Percentiles rank a stretch among this genome's conserved stretches.
Conservation (phyloP, 495 filamentous ascomycete genomes). For the Tirmania nivea region DNA sequence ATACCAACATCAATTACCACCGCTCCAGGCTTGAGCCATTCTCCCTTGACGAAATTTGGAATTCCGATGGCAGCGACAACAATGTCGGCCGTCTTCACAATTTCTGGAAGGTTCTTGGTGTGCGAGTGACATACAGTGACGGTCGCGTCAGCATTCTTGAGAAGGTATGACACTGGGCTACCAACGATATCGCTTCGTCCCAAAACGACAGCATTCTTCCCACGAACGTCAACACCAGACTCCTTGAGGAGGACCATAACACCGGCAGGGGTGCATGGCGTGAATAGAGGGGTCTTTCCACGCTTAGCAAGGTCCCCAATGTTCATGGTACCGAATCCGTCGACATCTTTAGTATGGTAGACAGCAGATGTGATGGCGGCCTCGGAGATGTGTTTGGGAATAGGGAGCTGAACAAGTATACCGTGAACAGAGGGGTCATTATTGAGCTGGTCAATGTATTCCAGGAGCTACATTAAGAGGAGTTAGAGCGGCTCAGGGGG, state of each 20-base stretch:
- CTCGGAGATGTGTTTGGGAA: constrained; percentile 76
- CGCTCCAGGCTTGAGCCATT: constrained; percentile 81
- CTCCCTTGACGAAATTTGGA: constrained; percentile 69
- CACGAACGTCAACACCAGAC: constrained; percentile 57
- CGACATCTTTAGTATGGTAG: constrained; percentile 85
- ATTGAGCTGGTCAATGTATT: constrained; percentile 61
- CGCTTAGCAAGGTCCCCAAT: constrained; percentile 93
- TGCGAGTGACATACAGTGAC: constrained; percentile 90
- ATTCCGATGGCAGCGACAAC: constrained; percentile 82
- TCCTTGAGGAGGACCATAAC: constrained; percentile 82
- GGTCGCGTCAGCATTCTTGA: constrained; percentile 88
- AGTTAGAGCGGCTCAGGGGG: neutral
- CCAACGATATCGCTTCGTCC: constrained; percentile 94
- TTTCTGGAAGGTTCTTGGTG: constrained; percentile 46
- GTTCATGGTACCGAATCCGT: constrained; percentile 83
- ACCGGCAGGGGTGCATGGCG: constrained; percentile 88
- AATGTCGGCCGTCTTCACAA: constrained; percentile 70
- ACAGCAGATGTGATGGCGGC: constrained; percentile 75
- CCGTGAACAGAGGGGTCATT: constrained; percentile 74
- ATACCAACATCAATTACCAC: constrained; percentile 97
- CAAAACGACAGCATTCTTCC: constrained; percentile 86
- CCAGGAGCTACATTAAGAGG: constrained; percentile 34
- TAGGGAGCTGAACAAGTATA: constrained; percentile 79
- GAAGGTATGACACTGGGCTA: constrained; percentile 81
- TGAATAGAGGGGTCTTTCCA: constrained; percentile 67